Base-by-base conservation (phyloP, 768 basidiomycete genomes). In the Saitozyma sp. region DNA sequence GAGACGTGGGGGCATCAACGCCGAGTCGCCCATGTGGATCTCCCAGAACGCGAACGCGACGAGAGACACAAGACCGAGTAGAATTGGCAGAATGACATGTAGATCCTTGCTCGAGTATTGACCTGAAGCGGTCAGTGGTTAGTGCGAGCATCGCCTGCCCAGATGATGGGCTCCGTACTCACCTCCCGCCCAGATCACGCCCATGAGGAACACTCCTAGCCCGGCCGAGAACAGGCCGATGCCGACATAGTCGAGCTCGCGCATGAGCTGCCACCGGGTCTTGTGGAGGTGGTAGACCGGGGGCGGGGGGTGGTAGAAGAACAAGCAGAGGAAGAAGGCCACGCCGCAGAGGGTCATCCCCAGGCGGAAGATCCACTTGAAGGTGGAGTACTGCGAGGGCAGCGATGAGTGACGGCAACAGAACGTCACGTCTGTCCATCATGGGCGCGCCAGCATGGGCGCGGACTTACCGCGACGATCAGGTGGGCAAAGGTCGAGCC, bases 351-450 rank as follows among this genome's bases (percentile, higher is more conserved):
- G 50, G 9, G 13, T 50, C 50, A 50, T 50, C 2, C 50, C 50
- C 50, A 50, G 50, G 17, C 50, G 50, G 50, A 50, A 50, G 50
- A 50, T 50, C 50, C 50, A 50, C 6, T 50, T 50, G 16, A 19
- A 50, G 9, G 50, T 6, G 9, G 50, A 19, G 50, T 50, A 19
- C 50, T 50, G 50, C 9, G 9, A 9, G 50, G 50, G 17, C 50
- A 50, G 6, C 6, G 37, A 29, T 11, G 11, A 29, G 29, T 29
- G 29, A 29, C 5, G 29, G 29, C 29, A 29, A 2, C 29, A 5
- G 29, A 29, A 48, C 46, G 17, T 48, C 16, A 50, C 50, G 50
- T 29, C 29, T 29, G 5, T 29, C 29, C 29, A 29, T 2, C 29
- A 29, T 29, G 29, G 29, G 2, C 2, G 29, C 29, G 29, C 29